Conservation (phyloP, 805 yeast species). For the Candida berthetii region DNA sequence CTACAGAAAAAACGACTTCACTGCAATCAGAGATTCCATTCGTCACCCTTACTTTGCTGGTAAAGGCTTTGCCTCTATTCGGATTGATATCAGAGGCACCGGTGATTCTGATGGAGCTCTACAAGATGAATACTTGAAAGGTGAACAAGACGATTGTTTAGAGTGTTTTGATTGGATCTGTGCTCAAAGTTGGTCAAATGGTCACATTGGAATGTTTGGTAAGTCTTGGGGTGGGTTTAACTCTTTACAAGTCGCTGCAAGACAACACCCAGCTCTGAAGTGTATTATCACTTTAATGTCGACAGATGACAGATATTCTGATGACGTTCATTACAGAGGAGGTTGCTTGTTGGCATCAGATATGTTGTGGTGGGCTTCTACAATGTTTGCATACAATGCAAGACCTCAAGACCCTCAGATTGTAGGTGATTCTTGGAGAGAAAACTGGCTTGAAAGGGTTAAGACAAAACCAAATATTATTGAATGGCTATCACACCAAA, state of each 20-base stretch:
- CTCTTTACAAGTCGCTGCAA: constrained; percentile 37
- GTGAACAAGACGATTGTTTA: constrained; percentile 38
- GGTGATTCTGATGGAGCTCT: constrained; percentile 36
- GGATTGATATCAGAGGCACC: constrained; percentile 42
- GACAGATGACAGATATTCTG: constrained; percentile 40
- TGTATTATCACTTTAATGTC: constrained; percentile 37
- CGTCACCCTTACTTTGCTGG: constrained; percentile 43
- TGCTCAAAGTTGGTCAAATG: constrained; percentile 37
- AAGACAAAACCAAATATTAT: constrained; percentile 32
- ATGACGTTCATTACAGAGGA: constrained; percentile 44
- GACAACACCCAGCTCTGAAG: constrained; percentile 40
- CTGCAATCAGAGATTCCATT: constrained; percentile 36
- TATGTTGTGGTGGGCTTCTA: constrained; percentile 46
- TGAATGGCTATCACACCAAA: constrained; percentile 37
- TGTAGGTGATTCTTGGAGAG: constrained; percentile 32
- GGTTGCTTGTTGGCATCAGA: constrained; percentile 38
- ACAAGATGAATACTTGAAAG: constrained; percentile 33
- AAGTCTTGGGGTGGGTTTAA: constrained; percentile 46
- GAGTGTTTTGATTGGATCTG: constrained; percentile 37
- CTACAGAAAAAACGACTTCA: constrained; percentile 34
- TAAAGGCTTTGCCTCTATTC: constrained; percentile 36
- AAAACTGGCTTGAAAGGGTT: constrained; percentile 34
- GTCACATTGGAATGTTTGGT: constrained; percentile 40
- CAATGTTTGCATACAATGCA: constrained; percentile 37
- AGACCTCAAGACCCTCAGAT: constrained; percentile 40